Conservation (phyloP, 352 stramenopile genomes). For the Globisporangium recalcitrans region DNA sequence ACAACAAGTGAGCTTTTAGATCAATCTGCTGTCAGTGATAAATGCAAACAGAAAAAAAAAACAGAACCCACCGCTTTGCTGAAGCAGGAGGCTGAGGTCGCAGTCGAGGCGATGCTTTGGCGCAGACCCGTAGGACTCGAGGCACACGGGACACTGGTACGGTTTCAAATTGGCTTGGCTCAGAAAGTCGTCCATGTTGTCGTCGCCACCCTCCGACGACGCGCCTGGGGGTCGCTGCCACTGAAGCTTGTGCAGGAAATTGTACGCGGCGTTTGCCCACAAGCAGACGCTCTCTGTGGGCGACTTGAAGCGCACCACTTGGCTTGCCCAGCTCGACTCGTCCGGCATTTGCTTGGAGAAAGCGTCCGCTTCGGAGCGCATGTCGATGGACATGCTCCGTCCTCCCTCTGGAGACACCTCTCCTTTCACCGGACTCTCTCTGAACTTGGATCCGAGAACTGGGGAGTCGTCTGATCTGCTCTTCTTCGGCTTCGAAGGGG, state of each 20-base stretch:
- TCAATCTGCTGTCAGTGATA: not conserved
- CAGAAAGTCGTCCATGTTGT: slow-evolving; percentile 40
- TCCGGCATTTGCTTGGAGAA: slow-evolving; percentile 24
- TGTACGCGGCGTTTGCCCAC: slow-evolving; percentile 72
- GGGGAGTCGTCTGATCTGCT: slow-evolving; percentile 22
- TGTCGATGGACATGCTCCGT: not conserved
- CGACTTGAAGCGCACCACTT: slow-evolving; percentile 40
- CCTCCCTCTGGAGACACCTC: slow-evolving; percentile 11
- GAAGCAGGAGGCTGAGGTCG: slow-evolving; percentile 55
- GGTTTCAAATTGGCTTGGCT: slow-evolving; percentile 22
- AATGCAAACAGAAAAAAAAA: slow-evolving; percentile 7
- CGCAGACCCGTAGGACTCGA: slow-evolving; percentile 33
- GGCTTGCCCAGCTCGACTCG: slow-evolving; percentile 23
- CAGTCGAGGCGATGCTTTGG: slow-evolving; percentile 48
- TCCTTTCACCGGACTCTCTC: not conserved
- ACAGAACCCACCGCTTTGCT: slow-evolving; percentile 33
- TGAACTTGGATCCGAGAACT: not conserved
- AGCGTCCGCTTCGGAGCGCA: slow-evolving; percentile 25
- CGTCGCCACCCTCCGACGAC: slow-evolving; percentile 19
- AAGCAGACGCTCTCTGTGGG: slow-evolving; percentile 49
- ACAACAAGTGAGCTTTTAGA: not conserved
- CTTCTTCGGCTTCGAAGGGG: slow-evolving; percentile 38
- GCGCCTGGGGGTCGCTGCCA: slow-evolving; percentile 35
- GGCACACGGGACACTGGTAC: slow-evolving; percentile 50
- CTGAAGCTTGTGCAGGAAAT: slow-evolving; percentile 62